Percentiles rank a stretch among this genome's conserved stretches.
Evolutionary conservation across 176 grass and related monocot genomes (phyloP).

Genomic region (Oryza punctata): DNA sequence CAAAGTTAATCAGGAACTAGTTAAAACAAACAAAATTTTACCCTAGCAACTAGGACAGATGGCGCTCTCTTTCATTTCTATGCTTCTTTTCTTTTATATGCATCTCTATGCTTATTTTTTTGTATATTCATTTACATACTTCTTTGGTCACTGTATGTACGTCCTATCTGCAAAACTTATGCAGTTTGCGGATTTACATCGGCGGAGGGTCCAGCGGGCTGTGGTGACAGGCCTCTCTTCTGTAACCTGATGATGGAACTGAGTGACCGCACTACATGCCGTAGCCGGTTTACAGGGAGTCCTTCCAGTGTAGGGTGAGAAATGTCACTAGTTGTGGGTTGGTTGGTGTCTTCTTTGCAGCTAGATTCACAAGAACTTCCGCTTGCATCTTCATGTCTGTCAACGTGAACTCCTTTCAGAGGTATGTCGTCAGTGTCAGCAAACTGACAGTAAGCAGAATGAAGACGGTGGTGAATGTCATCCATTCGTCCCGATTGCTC

Average conservation of each 20-base stretch:
- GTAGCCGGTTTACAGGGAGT: conserved; percentile 50
- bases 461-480: conserved; percentile 55
- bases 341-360: conserved; percentile 3
- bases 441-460: conserved; percentile 63
- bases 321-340: conserved; percentile 13
- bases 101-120: background rate
- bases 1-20: background rate
- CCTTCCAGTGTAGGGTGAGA: conserved; percentile 60
- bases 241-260: conserved; percentile 43
- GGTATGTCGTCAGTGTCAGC: conserved; percentile 29
- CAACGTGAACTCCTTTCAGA: conserved; percentile 24
- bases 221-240: conserved; percentile 41
- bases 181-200: conserved; percentile 33
- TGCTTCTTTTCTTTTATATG: background rate
- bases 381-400: conserved; percentile 21
- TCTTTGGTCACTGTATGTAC: background rate
- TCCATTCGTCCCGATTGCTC: conserved; percentile 58
- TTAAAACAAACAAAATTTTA: conserved; percentile 27
- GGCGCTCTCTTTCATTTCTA: background rate
- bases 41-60: conserved; percentile 29
- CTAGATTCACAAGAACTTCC: conserved; percentile 38
- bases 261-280: conserved; percentile 37
- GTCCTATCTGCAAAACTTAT: background rate
- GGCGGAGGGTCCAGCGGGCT: background rate
- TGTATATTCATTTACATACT: too few relatives aligned